phyloP scores from a whole-genome alignment of 2,329 filamentous ascomycete genomes.

The Microsporum canis region DNA sequence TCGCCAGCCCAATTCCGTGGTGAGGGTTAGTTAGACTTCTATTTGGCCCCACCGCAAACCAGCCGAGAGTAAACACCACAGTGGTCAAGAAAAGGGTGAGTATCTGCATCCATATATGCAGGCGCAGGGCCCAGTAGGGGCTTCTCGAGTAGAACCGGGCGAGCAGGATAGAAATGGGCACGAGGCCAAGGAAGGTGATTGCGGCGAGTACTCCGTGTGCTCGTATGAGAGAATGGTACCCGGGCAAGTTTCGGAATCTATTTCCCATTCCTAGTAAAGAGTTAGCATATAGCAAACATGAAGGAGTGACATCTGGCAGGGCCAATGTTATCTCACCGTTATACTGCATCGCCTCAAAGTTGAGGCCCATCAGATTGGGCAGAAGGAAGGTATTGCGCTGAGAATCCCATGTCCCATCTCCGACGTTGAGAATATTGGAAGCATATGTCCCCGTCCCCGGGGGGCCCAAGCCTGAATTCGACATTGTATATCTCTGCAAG shows the following conservation, averaged over 20 bases:
- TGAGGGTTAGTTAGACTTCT: conserved; percentile 54
- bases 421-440: conserved; percentile 51
- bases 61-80: conserved; percentile 50
- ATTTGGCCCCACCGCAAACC: conserved; percentile 51
- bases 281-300: background rate
- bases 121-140: conserved; percentile 43
- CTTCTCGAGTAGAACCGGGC: conserved; percentile 48
- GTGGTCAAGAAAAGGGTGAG: conserved; percentile 50
- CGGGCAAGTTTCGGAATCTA: conserved; percentile 47
- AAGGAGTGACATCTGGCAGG: background rate
- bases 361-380: conserved; percentile 52
- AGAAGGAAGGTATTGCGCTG: conserved; percentile 52
- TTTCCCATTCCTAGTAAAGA: conserved; percentile 50
- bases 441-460: conserved; percentile 52
- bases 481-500: conserved; percentile 21
- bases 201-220: conserved; percentile 51
- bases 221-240: conserved; percentile 48
- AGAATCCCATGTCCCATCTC: conserved; percentile 56
- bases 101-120: conserved; percentile 55
- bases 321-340: conserved; percentile 41
- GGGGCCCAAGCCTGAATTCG: conserved; percentile 34
- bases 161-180: conserved; percentile 49
- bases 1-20: conserved; percentile 54
- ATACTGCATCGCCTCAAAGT: conserved; percentile 56
- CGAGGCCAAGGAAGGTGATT: conserved; percentile 49